Evolutionary conservation across 257 asterid genomes (phyloP), one percentile per base, ranked within the genome.

Genomic region (Verbena officinalis): DNA sequence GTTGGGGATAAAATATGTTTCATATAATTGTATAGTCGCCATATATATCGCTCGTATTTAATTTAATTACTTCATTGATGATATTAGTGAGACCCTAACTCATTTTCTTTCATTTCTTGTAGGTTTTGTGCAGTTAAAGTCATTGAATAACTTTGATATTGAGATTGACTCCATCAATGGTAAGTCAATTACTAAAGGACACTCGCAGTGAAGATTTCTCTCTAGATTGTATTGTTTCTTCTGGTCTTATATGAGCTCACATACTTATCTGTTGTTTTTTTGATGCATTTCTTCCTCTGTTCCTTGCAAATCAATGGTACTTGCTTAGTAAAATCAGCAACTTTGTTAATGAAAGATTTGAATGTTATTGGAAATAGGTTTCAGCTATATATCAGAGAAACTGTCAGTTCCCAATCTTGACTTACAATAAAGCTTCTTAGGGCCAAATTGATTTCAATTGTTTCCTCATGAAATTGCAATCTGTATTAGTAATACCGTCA

Each of bases 211-310:
- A 55, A 55, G 60, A n/a, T n/a, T 55, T 24, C 42, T 31, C 6
- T 31, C 60, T n/a, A 4, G 42, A 38, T 55, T 51, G 56, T 19
- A 49, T 19, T 52, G 38, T 30, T 55, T 55, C 11, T 24, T 30
- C 23, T 4, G 31, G 27, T n/a, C n/a, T n/a, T n/a, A n/a, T n/a
- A n/a, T n/a, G n/a, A n/a, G n/a, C n/a, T n/a, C n/a, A n/a, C n/a
- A n/a, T n/a, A n/a, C n/a, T n/a, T n/a, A n/a, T n/a, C n/a, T n/a
- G n/a, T n/a, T n/a, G n/a, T n/a, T n/a, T n/a, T n/a, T n/a, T n/a
- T n/a, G n/a, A n/a, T n/a, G n/a, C n/a, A n/a, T n/a, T n/a, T n/a
- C n/a, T n/a, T n/a, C n/a, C n/a, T n/a, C n/a, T n/a, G 16, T 56
- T 21, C 46, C 9, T 56, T 30, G n/a, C 24, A 10, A 21, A n/a